Percentiles rank a stretch among this genome's conserved stretches.
These are phyloP conservation scores for Hemileccinum impolitum DNA, from an alignment of 768 basidiomycete genomes.

Conservation along the genomic window DNA sequence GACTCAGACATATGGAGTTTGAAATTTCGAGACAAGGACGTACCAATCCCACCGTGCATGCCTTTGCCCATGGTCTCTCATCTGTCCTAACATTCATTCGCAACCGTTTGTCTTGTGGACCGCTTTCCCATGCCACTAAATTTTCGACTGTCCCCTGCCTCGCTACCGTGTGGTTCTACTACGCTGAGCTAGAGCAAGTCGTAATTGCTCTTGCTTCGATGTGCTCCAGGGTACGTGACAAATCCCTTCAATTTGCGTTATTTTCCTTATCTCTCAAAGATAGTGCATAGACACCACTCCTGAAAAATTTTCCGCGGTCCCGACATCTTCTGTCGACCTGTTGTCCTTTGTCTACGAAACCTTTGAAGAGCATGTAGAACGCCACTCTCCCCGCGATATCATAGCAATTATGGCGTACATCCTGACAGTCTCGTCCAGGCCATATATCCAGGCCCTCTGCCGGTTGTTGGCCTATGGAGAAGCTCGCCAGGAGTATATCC, in stretches of 20 bases:
- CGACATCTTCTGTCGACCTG: constrained; percentile 45
- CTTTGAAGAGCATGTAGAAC: constrained; percentile 51
- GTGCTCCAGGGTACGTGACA: constrained; percentile 53
- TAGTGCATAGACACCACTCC: constrained; percentile 33
- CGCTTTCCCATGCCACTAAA: constrained; percentile 31
- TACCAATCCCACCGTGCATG: constrained; percentile 56
- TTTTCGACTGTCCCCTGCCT: constrained; percentile 26
- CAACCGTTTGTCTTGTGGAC: constrained; percentile 39
- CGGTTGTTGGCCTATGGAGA: constrained; percentile 53
- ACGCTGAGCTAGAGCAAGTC: constrained; percentile 46
- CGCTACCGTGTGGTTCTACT: constrained; percentile 47
- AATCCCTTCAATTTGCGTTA: not conserved
- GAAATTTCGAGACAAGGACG: constrained; percentile 37
- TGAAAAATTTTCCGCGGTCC: constrained; percentile 40
- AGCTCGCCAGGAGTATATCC: constrained; percentile 27
- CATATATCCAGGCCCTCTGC: constrained; percentile 59
- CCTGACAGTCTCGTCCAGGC: constrained; percentile 58
- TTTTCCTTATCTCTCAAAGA: constrained; percentile 7
- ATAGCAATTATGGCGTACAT: constrained; percentile 62
- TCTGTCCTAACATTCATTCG: constrained; percentile 51
- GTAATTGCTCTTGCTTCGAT: constrained; percentile 52
- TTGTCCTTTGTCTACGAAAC: constrained; percentile 61
- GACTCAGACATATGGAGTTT: constrained; percentile 5
- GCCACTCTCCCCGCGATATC: constrained; percentile 45
- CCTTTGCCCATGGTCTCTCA: constrained; percentile 64